phyloP scores from a whole-genome alignment of 2,329 filamentous ascomycete genomes.

The Xylaria sp. region DNA sequence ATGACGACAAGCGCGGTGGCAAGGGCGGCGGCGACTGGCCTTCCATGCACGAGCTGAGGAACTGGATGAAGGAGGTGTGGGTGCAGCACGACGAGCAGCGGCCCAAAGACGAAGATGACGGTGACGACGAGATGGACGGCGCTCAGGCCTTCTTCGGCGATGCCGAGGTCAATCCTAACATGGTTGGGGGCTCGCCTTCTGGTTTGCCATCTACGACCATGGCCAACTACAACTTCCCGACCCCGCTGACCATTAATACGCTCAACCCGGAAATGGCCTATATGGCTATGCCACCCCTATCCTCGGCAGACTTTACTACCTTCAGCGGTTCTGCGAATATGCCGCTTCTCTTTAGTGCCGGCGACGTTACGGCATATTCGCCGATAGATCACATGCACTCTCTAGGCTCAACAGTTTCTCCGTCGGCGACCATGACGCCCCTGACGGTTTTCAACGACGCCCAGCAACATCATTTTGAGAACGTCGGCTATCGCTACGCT shows the following conservation, averaged over 20 bases:
- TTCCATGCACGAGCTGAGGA: constrained; percentile 66
- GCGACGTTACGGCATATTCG: constrained; percentile 39
- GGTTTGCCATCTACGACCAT: constrained; percentile 23
- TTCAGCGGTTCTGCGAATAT: constrained; percentile 43
- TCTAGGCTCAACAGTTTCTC: constrained; percentile 46
- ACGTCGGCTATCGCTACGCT: constrained; percentile 45
- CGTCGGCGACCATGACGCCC: constrained; percentile 47
- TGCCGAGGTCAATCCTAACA: constrained; percentile 39
- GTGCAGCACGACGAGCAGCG: constrained; percentile 52
- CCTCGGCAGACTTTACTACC: constrained; percentile 49
- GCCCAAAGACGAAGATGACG: constrained; percentile 52
- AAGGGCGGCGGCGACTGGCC: constrained; percentile 67
- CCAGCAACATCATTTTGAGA: constrained; percentile 41
- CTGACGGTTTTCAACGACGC: constrained; percentile 44
- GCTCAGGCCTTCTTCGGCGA: constrained; percentile 47
- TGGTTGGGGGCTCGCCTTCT: constrained; percentile 41
- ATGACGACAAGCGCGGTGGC: constrained; percentile 64
- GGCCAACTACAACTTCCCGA: constrained; percentile 40
- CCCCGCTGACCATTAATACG: constrained; percentile 38
- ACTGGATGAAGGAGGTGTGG: constrained; percentile 68
- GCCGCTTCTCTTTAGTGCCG: constrained; percentile 39
- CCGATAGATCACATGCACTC: constrained; percentile 44
- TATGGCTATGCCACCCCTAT: constrained; percentile 48
- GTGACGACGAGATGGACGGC: constrained; percentile 54
- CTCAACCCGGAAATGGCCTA: constrained; percentile 41